phyloP scores from a whole-genome alignment of 176 grass and related monocot species.

The Saccharum spontaneum region DNA sequence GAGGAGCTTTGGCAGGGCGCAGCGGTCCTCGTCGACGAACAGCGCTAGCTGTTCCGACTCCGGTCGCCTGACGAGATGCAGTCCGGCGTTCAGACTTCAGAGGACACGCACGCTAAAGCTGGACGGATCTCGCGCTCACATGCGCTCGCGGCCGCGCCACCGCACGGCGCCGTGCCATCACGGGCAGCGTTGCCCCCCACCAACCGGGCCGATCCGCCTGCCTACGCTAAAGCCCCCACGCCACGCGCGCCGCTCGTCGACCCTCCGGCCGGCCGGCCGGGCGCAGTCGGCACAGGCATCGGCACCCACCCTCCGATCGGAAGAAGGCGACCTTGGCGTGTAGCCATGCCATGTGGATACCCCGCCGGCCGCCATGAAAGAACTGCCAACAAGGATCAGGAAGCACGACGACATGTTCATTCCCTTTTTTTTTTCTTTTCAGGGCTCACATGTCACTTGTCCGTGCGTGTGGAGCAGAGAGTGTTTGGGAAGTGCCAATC shows the following conservation, averaged over 20 bases:
- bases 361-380: neutral
- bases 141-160: neutral
- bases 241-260: too few relatives aligned
- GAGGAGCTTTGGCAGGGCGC: neutral
- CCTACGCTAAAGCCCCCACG: too few relatives aligned
- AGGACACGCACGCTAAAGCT: neutral
- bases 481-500: neutral
- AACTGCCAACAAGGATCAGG: neutral
- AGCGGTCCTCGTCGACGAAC: neutral
- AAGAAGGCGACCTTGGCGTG: neutral
- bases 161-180: neutral
- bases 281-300: too few relatives aligned
- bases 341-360: neutral
- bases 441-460: constrained; percentile 28
- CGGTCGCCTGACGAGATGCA: neutral
- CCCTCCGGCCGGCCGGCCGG: too few relatives aligned
- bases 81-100: neutral
- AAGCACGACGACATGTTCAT: neutral
- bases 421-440: too few relatives aligned
- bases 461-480: neutral
- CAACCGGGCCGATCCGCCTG: constrained; percentile 6
- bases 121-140: neutral
- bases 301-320: neutral
- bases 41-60: neutral
- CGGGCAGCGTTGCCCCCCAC: constrained; percentile 26